These are phyloP conservation scores for Pythium chondricola DNA, from an alignment of 352 stramenopile genomes.

Conservation along the genomic window DNA sequence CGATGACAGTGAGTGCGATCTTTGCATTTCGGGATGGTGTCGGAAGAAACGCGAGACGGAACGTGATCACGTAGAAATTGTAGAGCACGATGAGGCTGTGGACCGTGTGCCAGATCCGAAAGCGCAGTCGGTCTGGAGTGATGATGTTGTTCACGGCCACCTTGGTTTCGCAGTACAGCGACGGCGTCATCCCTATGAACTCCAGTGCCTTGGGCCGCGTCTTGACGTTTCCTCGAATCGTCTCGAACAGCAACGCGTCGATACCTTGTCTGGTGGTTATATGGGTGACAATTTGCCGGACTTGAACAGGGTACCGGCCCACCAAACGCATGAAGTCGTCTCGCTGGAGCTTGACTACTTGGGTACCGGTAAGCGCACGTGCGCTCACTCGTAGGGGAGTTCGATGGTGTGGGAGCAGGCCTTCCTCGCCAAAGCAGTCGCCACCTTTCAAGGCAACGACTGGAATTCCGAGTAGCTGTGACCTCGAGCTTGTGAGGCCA, in stretches of 20 bases:
- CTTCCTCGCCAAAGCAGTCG: slow-evolving; percentile 65
- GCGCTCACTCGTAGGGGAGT: slow-evolving; percentile 13
- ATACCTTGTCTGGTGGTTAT: slow-evolving; percentile 11
- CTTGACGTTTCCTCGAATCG: slow-evolving; percentile 6
- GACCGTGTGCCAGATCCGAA: slow-evolving; percentile 28
- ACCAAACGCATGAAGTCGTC: slow-evolving; percentile 12
- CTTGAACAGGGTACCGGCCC: slow-evolving; percentile 13
- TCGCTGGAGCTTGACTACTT: slow-evolving; percentile 3
- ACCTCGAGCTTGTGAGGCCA: not conserved
- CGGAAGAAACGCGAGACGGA: slow-evolving; percentile 21
- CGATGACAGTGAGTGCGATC: slow-evolving; percentile 6
- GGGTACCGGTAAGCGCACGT: slow-evolving; percentile 8
- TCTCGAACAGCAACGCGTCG: slow-evolving; percentile 5
- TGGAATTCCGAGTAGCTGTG: slow-evolving; percentile 15
- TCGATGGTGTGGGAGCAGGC: slow-evolving; percentile 2
- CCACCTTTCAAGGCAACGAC: slow-evolving; percentile 40
- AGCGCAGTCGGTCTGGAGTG: not conserved
- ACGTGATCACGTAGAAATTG: slow-evolving; percentile 30
- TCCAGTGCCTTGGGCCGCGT: slow-evolving; percentile 6
- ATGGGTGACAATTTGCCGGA: slow-evolving; percentile 12
- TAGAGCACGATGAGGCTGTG: slow-evolving; percentile 34
- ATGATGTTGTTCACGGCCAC: slow-evolving; percentile 10
- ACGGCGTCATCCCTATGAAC: slow-evolving; percentile 11
- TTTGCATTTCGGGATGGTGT: not conserved
- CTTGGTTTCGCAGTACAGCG: slow-evolving; percentile 14